Evolutionary conservation across 129 eudicot species (phyloP), one percentile per base, ranked within the genome.

Genomic region (Saposhnikovia divaricata): DNA sequence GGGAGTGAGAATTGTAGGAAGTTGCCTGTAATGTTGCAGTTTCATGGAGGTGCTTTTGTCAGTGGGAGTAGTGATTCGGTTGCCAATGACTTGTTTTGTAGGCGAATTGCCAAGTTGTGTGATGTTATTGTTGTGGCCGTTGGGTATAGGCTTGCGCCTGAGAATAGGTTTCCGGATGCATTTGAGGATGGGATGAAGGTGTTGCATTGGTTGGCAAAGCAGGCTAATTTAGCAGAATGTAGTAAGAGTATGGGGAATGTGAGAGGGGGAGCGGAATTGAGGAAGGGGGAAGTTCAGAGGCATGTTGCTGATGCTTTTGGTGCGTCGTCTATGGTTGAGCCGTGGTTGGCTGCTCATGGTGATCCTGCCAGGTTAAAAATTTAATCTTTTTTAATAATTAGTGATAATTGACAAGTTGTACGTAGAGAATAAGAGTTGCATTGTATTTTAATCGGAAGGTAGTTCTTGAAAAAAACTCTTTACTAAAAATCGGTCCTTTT

Each of bases 291-390:
- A 78, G 86, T 82, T 48, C 92, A 81, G 71, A 80, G 93, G 82
- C 92, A 89, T 82, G 79, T 93, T 74, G 89, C 92, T 4, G 97
- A 93, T 85, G 95, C 98, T 3, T 93, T 93, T 79, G 98, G 98
- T 48, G 98, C 98, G 14, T 93, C 98, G 1, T 93, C 98, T 0
- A 82, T 93, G 96, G 97, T 88, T 76, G 98, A 93, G 87, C 98
- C 98, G 31, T 93, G 98, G 98, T 76, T 93, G 86, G 98, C 98
- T 82, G 96, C 97, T 70, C 98, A 93, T 80, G 98, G 92, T 19
- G 97, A 93, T 87, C 98, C 97, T 16, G 89, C 98, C 47, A 93
- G 98, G 98, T 93, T 77, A 77, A 80, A 51, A 72, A 0, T 65
- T 13, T 70, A 3, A 45, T 69, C 25, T 38, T 21, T 72, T 34